Percentiles rank a stretch among this genome's conserved stretches.
These are phyloP conservation scores for Trypanosoma platydactyli DNA, from an alignment of 208 protist species.

Conservation along the genomic window DNA sequence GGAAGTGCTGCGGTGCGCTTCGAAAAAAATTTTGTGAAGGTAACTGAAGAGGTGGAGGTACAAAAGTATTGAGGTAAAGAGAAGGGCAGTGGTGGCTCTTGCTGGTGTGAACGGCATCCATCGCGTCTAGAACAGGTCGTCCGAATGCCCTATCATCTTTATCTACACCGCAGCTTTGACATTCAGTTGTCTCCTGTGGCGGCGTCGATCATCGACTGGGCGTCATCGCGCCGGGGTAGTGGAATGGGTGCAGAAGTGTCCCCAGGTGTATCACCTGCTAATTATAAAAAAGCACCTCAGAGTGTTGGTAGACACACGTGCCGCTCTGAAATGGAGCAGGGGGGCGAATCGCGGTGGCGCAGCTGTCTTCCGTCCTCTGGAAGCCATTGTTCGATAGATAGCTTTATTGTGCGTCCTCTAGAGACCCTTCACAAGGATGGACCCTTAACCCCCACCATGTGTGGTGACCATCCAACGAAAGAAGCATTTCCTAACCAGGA, in stretches of 20 bases:
- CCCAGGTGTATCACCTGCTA: not conserved
- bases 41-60: too few relatives aligned
- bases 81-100: too few relatives aligned
- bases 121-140: too few relatives aligned
- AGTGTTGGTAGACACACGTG: not conserved
- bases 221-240: slow-evolving; percentile 28
- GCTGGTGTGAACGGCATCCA: too few relatives aligned
- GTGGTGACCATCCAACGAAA: not conserved
- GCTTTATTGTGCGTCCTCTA: too few relatives aligned
- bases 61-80: too few relatives aligned
- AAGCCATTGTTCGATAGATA: not conserved
- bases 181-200: slow-evolving; percentile 64
- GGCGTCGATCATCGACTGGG: slow-evolving; percentile 69
- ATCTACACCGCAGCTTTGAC: slow-evolving; percentile 77
- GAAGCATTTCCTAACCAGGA: not conserved
- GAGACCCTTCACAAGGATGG: too few relatives aligned
- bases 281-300: not conserved
- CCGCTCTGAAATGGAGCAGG: not conserved
- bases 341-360: too few relatives aligned
- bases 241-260: not conserved
- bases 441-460: not conserved
- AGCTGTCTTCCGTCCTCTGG: not conserved
- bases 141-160: slow-evolving; percentile 58
- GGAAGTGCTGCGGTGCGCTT: too few relatives aligned
- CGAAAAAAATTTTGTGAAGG: too few relatives aligned